Evolutionary conservation across 352 stramenopile genomes (phyloP).

Genomic region (Blastocystis sp.): DNA sequence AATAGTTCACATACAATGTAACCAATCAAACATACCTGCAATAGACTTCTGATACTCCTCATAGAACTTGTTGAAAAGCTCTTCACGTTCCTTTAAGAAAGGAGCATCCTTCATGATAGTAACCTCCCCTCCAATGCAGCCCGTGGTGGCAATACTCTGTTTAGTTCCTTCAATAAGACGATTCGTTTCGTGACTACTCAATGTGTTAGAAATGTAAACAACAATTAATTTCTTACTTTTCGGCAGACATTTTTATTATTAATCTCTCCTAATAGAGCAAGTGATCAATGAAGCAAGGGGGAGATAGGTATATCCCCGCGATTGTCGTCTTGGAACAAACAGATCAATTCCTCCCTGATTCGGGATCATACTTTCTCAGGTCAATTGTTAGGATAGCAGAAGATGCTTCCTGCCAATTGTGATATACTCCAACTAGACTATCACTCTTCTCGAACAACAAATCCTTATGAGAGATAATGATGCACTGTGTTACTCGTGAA

Average conservation of each 20-base stretch:
- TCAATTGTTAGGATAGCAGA: conserved; percentile 70
- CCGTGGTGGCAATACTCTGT: conserved; percentile 60
- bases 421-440: conserved; percentile 83
- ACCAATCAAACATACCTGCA: conserved; percentile 37
- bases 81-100: conserved; percentile 79
- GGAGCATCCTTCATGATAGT: conserved; percentile 78
- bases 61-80: conserved; percentile 83
- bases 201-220: not conserved
- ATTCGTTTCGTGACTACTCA: conserved; percentile 62
- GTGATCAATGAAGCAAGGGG: not conserved
- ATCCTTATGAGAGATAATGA: conserved; percentile 96
- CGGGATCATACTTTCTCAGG: conserved; percentile 67
- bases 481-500: conserved; percentile 88
- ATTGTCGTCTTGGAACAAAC: conserved; percentile 32
- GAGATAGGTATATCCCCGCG: not conserved
- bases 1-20: not conserved
- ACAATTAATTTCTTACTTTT: conserved; percentile 46
- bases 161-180: conserved; percentile 67
- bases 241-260: conserved; percentile 5
- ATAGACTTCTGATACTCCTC: conserved; percentile 75
- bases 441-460: conserved; percentile 92
- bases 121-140: conserved; percentile 80
- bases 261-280: not conserved
- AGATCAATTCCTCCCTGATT: not conserved
- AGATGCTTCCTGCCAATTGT: conserved; percentile 68